Conservation (phyloP, 2,329 filamentous ascomycete species). For the Sarocladium kiliense region DNA sequence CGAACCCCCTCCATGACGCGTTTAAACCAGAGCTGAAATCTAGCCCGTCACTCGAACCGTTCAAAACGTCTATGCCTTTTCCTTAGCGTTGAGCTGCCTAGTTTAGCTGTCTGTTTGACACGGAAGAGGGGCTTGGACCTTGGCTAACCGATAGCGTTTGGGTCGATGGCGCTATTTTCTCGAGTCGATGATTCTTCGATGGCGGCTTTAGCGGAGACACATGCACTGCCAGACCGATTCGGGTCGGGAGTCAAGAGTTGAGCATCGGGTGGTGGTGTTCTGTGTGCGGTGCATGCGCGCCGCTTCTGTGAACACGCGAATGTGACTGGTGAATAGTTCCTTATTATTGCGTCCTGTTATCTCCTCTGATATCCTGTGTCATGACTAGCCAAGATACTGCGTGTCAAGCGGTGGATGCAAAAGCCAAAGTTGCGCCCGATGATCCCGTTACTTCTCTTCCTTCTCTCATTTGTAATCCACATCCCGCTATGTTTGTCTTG, state of each 20-base stretch:
- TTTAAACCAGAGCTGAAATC: not conserved
- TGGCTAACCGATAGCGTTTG: not conserved
- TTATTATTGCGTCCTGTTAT: too few relatives aligned
- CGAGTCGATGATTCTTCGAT: conserved; percentile 8
- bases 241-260: not conserved
- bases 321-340: too few relatives aligned
- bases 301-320: conserved; percentile 14
- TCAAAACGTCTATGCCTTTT: not conserved
- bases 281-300: conserved; percentile 15
- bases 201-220: not conserved
- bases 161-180: not conserved
- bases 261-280: not conserved
- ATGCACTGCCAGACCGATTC: not conserved
- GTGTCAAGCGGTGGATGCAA: too few relatives aligned
- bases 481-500: too few relatives aligned
- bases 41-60: not conserved
- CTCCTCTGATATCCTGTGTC: too few relatives aligned
- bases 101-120: not conserved
- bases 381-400: too few relatives aligned
- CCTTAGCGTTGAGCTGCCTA: not conserved
- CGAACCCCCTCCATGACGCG: conserved; percentile 4
- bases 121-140: not conserved
- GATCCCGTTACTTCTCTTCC: too few relatives aligned
- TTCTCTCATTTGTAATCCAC: too few relatives aligned
- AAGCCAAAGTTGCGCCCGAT: too few relatives aligned